phyloP scores from a whole-genome alignment of 2,329 filamentous ascomycete species.

The Pseudogymnoascus sp. region DNA sequence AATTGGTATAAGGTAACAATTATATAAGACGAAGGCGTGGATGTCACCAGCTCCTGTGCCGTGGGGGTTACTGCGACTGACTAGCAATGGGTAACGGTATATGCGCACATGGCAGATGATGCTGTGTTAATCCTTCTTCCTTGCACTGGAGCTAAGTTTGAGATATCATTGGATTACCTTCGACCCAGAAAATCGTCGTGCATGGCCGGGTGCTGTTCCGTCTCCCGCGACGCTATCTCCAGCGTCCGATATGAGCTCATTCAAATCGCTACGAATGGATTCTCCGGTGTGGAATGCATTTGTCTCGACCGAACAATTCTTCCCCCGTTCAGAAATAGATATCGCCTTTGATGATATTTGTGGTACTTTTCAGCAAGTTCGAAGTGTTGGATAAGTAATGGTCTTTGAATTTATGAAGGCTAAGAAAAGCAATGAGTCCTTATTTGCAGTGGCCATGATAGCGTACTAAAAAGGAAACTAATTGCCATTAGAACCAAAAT shows the following conservation, averaged over 20 bases:
- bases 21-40: neutral
- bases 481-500: neutral
- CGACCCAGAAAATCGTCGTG: neutral
- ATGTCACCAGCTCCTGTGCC: neutral
- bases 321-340: neutral
- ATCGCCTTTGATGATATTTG: neutral
- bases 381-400: neutral
- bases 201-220: neutral
- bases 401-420: neutral
- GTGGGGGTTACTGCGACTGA: neutral
- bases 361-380: neutral
- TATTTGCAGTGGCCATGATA: neutral
- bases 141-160: neutral
- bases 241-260: neutral
- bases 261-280: neutral
- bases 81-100: neutral
- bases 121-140: neutral
- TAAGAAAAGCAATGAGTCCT: neutral
- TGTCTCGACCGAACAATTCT: neutral
- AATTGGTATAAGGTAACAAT: neutral
- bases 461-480: neutral
- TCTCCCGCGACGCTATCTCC: neutral
- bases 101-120: neutral
- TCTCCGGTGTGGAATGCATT: neutral
- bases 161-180: neutral